Evolutionary conservation across 371 early-diverging fungal genomes (phyloP).

Genomic region (Phascolomyces articulosus): DNA sequence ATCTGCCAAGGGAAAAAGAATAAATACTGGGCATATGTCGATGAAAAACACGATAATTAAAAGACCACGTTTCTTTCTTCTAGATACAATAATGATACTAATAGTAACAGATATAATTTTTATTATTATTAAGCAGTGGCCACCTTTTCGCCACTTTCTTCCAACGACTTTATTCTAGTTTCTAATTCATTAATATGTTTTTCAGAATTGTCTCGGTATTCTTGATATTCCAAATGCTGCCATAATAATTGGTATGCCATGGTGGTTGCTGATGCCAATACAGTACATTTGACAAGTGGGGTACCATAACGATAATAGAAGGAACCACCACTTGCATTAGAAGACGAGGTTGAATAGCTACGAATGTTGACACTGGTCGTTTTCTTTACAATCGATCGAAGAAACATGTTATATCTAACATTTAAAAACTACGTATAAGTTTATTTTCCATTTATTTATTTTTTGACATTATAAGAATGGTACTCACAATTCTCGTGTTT

Average conservation of each 20-base stretch:
- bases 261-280: constrained; percentile 47
- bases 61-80: no score
- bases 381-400: not conserved
- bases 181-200: constrained; percentile 33
- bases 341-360: constrained; percentile 21
- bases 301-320: constrained; percentile 51
- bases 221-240: constrained; percentile 51
- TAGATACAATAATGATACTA: no score
- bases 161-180: constrained; percentile 36
- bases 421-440: no score
- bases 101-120: no score
- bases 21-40: no score
- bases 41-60: no score
- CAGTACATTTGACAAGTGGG: constrained; percentile 50
- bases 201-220: constrained; percentile 47
- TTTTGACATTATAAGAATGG: no score
- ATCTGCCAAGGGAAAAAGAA: no score
- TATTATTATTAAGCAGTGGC: not conserved
- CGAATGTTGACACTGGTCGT: constrained; percentile 8
- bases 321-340: constrained; percentile 18
- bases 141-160: constrained; percentile 28
- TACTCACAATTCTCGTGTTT: not conserved
- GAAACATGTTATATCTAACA: no score
- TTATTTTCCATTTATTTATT: no score
- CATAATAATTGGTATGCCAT: constrained; percentile 46